Evolutionary conservation across 1,284 basidiomycete species (phyloP), one percentile per base, ranked within the genome.

Genomic region (Rhodotorula sp.): DNA sequence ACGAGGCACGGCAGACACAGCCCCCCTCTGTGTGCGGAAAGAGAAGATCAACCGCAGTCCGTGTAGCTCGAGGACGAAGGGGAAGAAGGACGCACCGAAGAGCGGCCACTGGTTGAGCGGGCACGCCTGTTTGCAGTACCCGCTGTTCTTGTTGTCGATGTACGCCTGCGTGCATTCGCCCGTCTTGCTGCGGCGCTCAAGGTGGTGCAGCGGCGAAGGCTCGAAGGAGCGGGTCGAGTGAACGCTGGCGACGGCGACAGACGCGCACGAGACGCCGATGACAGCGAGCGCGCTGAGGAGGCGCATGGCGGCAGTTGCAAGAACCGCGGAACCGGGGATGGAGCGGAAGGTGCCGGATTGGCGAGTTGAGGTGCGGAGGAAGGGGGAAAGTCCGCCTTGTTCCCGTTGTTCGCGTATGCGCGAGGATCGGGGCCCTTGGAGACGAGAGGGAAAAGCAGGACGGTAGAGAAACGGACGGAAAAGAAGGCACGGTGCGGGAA

Each of bases 51-150:
- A 36, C 55, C 12, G 4, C 12, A 27, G 2, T 22, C 48, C 21
- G 9, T 4, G 48, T 6, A 25, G 13, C 10, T 22, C 19, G 7
- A 22, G 21, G 10, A 19, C 9, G 22, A 22, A 37, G 37, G 17
- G 17, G 25, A 17, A 36, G 25, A 36, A 12, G 22, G 34, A 37
- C 55, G 29, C 19, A 56, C 55, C 34, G 22, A 36, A 56, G 29
- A 36, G 55, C 13, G 55, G 55, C 55, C 34, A 36, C 29, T 56
- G 55, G 55, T 56, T 56, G 29, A 36, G 34, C 34, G 55, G 55
- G 34, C 55, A 56, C 19, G 34, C 27, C 36, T 56, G 55, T 36
- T 56, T 56, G 55, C 55, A 56, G 55, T 56, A 56, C 29, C 22
- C 22, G 22, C 34, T 34, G 34, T 56, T 22, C 34, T 56, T 56